Conservation (phyloP, 2,329 filamentous ascomycete species). For the Penicillium decumbens region DNA sequence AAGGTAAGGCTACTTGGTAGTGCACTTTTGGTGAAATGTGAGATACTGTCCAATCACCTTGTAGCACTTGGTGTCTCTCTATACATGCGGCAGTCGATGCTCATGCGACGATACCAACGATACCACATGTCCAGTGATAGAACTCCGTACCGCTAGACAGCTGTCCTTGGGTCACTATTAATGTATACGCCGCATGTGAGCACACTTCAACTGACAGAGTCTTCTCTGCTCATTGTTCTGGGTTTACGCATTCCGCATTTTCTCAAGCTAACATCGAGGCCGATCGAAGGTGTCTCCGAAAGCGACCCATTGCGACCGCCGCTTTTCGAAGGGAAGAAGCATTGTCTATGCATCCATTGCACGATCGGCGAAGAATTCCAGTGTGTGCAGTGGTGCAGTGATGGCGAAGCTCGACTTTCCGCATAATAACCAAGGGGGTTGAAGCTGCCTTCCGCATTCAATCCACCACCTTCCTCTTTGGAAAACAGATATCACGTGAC, state of each 20-base stretch:
- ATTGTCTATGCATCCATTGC: conserved; percentile 1
- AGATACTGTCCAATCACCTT: neutral
- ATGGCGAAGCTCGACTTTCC: conserved; percentile 1
- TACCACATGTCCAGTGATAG: neutral
- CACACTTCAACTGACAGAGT: neutral
- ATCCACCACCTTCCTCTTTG: conserved; percentile 14
- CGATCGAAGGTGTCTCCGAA: neutral
- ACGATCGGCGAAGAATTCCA: conserved; percentile 7
- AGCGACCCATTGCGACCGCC: neutral
- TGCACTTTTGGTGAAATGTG: neutral
- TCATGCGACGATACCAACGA: neutral
- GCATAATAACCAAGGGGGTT: conserved; percentile 1
- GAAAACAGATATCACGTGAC: conserved; percentile 12
- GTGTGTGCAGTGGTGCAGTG: conserved; percentile 7
- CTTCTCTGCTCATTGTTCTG: conserved; percentile 3
- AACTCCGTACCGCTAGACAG: neutral
- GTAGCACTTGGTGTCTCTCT: neutral
- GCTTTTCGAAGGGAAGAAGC: neutral
- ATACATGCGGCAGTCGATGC: neutral
- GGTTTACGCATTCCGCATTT: neutral
- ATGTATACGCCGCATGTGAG: neutral
- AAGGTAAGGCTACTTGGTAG: too few species aligned
- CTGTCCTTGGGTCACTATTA: neutral
- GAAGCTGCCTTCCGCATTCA: neutral
- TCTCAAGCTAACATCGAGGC: neutral